Conservation (phyloP, 352 stramenopile species). For the Phytophthora fragariaefolia region DNA sequence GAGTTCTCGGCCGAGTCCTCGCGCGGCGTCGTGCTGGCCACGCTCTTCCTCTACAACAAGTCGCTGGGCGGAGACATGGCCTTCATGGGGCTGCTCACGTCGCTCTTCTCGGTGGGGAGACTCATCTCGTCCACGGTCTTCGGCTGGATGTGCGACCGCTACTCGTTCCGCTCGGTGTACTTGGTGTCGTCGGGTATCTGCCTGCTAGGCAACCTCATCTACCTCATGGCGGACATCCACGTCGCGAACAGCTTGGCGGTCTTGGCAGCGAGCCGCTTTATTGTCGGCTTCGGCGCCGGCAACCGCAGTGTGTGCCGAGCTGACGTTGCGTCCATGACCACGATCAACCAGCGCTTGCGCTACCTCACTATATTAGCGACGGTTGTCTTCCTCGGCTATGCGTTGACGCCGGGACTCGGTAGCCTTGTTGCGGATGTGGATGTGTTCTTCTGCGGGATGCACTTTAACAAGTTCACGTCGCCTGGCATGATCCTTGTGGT, state of each 20-base stretch:
- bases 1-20: conserved; percentile 84
- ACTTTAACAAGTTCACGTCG: conserved; percentile 82
- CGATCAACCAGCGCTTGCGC: conserved; percentile 73
- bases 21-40: conserved; percentile 77
- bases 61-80: conserved; percentile 76
- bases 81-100: conserved; percentile 85
- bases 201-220: conserved; percentile 79
- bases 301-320: conserved; percentile 82
- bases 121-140: conserved; percentile 85
- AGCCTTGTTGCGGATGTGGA: conserved; percentile 71
- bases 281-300: conserved; percentile 80
- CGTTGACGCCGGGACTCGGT: conserved; percentile 72
- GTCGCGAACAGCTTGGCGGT: conserved; percentile 61
- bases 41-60: conserved; percentile 87
- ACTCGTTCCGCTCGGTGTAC: conserved; percentile 84
- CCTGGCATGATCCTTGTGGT: conserved; percentile 66
- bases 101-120: conserved; percentile 80
- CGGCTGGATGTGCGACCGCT: conserved; percentile 86
- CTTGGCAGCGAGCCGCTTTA: conserved; percentile 67
- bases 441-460: conserved; percentile 60
- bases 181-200: conserved; percentile 80
- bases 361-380: conserved; percentile 79
- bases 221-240: conserved; percentile 68
- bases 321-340: conserved; percentile 74
- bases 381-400: conserved; percentile 81